Percentiles rank a stretch among this genome's conserved stretches.
Evolutionary conservation across 2,329 filamentous ascomycete species (phyloP).

Genomic region (Xenoacremonium recifei): DNA sequence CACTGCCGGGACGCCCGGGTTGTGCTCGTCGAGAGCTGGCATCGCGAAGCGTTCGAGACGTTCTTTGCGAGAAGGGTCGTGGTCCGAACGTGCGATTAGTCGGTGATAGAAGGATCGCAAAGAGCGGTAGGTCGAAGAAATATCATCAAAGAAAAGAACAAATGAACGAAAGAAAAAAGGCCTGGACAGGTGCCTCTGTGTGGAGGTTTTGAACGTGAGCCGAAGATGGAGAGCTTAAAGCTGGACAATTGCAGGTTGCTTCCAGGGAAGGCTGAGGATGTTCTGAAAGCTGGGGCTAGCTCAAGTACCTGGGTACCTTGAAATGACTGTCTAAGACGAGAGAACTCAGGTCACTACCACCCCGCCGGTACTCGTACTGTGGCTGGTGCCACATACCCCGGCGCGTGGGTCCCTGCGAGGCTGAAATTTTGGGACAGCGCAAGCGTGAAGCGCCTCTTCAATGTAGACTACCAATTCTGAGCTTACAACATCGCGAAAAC

Average conservation of each 20-base stretch:
- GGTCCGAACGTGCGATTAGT: neutral
- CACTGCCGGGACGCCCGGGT: constrained; percentile 52
- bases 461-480: constrained; percentile 14
- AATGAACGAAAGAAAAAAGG: neutral
- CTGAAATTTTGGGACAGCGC: constrained; percentile 32
- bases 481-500: constrained; percentile 9
- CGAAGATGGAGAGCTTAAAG: neutral
- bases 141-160: neutral
- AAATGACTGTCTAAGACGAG: too few species aligned
- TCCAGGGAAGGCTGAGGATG: constrained; percentile 20
- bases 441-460: constrained; percentile 18
- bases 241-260: neutral
- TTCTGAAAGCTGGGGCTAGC: neutral
- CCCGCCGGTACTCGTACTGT: constrained; percentile 15
- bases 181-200: neutral
- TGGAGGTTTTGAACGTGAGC: too few species aligned
- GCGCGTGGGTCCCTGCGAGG: constrained; percentile 30
- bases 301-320: constrained; percentile 10
- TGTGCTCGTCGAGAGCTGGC: constrained; percentile 46
- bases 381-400: constrained; percentile 11
- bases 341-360: too few species aligned
- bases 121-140: neutral
- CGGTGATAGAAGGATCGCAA: neutral
- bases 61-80: constrained; percentile 5
- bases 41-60: constrained; percentile 35